Conservation (phyloP, 108 stramenopile species). For the Pseudonitzschia multiseries region DNA sequence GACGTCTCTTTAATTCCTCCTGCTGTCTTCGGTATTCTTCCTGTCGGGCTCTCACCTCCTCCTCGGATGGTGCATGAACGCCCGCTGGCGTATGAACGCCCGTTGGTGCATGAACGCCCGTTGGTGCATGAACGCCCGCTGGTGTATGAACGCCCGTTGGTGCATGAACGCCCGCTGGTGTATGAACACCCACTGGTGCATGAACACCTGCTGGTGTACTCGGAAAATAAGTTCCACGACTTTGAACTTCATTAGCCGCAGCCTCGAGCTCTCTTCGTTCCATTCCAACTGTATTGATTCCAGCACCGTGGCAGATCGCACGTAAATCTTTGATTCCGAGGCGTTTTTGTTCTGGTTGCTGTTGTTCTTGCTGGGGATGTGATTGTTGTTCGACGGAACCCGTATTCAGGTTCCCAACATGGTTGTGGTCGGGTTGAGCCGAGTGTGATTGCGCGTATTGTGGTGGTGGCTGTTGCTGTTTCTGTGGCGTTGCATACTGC, state of each 20-base stretch:
- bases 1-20: constrained; percentile 41
- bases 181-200: not conserved
- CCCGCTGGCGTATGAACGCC: not conserved
- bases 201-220: constrained; percentile 10
- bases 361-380: not conserved
- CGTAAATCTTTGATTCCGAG: constrained; percentile 73
- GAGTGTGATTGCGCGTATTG: not conserved
- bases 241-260: constrained; percentile 49
- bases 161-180: too few species aligned
- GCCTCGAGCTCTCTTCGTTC: constrained; percentile 76
- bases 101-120: constrained; percentile 3
- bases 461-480: not conserved
- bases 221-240: constrained; percentile 38
- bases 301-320: constrained; percentile 82
- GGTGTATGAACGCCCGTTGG: not conserved
- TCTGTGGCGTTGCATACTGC: not conserved
- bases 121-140: not conserved
- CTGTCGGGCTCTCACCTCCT: constrained; percentile 21
- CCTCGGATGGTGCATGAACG: not conserved
- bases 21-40: constrained; percentile 16
- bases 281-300: constrained; percentile 80
- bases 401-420: not conserved
- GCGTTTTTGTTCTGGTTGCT: constrained; percentile 11
- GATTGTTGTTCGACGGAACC: not conserved
- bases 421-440: constrained; percentile 15